Percentiles rank a stretch among this genome's conserved stretches.
These are phyloP conservation scores for Lentinula aciculospora DNA, from an alignment of 768 basidiomycete species.

Conservation along the genomic window DNA sequence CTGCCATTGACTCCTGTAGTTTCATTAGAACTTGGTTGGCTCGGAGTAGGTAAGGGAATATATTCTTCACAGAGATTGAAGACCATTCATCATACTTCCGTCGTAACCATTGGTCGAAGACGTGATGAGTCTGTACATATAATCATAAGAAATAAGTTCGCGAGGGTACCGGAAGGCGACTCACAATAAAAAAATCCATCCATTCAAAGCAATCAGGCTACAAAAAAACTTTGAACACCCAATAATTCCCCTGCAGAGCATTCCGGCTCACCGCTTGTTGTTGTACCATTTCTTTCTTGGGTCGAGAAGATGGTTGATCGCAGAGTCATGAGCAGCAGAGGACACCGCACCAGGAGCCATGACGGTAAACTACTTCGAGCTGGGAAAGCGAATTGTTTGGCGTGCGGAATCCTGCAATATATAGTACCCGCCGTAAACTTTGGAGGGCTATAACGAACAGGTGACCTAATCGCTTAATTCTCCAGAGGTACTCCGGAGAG, in stretches of 20 bases:
- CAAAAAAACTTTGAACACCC: neutral
- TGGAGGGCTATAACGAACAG: slow-evolving; percentile 14
- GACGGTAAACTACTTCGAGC: slow-evolving; percentile 20
- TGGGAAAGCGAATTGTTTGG: slow-evolving; percentile 6
- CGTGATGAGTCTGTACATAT: slow-evolving; percentile 51
- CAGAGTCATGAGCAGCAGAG: slow-evolving; percentile 23
- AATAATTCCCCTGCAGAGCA: neutral
- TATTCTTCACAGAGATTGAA: slow-evolving; percentile 48
- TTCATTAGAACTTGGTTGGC: neutral
- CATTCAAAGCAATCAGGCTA: slow-evolving; percentile 59
- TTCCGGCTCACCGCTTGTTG: slow-evolving; percentile 54
- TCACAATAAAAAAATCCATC: slow-evolving; percentile 65
- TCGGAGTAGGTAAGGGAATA: neutral
- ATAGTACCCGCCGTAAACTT: neutral
- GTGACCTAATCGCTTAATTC: slow-evolving; percentile 28
- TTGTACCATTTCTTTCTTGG: slow-evolving; percentile 72
- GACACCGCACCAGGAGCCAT: slow-evolving; percentile 55
- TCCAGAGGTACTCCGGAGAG: slow-evolving; percentile 32
- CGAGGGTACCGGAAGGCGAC: slow-evolving; percentile 14
- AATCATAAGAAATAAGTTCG: neutral
- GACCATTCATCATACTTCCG: slow-evolving; percentile 76
- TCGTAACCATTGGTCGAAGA: slow-evolving; percentile 76
- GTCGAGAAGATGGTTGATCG: slow-evolving; percentile 53
- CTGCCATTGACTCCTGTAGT: slow-evolving; percentile 44
- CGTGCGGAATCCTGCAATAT: neutral